phyloP scores from a whole-genome alignment of 2,329 filamentous ascomycete genomes.

The Colletotrichum camelliae region DNA sequence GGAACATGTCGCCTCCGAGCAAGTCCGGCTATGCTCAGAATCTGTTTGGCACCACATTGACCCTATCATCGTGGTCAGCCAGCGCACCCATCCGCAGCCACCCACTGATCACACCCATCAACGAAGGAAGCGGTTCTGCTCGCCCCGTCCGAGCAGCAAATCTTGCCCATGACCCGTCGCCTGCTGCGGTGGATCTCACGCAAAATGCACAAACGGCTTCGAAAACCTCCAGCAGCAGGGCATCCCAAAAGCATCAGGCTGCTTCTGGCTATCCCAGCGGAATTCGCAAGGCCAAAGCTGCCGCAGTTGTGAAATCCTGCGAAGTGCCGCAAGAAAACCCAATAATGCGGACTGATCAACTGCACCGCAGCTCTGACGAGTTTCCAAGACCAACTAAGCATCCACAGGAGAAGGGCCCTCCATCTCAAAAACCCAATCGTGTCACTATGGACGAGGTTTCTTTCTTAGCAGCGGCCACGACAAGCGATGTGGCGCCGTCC shows the following conservation, averaged over 20 bases:
- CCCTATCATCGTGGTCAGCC: constrained; percentile 31
- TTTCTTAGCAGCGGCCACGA: neutral
- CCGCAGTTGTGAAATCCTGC: neutral
- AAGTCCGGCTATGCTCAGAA: constrained; percentile 57
- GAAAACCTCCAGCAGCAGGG: neutral
- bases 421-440: neutral
- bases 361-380: neutral
- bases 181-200: neutral
- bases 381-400: neutral
- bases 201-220: neutral
- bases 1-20: constrained; percentile 41
- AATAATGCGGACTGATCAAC: neutral
- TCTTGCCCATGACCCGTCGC: neutral
- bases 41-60: constrained; percentile 53
- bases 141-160: neutral
- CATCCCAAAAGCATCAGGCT: neutral
- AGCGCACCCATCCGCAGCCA: constrained; percentile 1
- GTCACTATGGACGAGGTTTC: neutral
- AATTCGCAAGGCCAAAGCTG: neutral
- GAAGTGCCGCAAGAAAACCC: neutral
- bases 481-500: neutral
- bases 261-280: neutral
- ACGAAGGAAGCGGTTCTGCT: neutral
- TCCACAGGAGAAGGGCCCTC: neutral
- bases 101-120: neutral